Base-by-base conservation (phyloP, 306 rosid species). In the Coriaria nepalensis region DNA sequence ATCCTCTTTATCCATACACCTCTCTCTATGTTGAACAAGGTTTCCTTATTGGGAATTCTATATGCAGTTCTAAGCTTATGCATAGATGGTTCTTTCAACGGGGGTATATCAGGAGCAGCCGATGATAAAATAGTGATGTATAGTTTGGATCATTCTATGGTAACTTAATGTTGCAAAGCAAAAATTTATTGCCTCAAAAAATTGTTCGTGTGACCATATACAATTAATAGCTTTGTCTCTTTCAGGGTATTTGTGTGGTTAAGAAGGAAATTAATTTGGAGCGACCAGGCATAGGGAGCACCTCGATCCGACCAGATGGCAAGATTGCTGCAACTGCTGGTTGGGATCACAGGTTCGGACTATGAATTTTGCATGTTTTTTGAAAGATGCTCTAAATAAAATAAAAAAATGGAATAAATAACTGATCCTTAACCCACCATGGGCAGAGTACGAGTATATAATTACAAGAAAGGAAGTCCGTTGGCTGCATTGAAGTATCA, bases 301-400 rank as follows among this genome's bases (percentile, higher is more conserved):
- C 74, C 64, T 81, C 84, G 12, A 85, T 85, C 69, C 78, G 93
- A 44, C 76, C 81, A 2, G 95, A 90, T 56, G 76, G 75, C 33
- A 81, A 77, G 78, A 77, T 71, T 63, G 93, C 72, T 49, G 92
- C 95, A 15, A 81, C 95, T 42, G 90, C 97, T 55, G 97, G 95
- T 55, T 90, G 97, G 97, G 97, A 90, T 63, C 95, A 84, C 75
- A 84, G 95, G 97, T 88, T 50, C 42, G 60, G 52, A 11, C 8
- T 56, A 37, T 53, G 35, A 13, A 15, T 33, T 40, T 13, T 4
- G 13, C 9, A 10, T 15, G 36, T 35, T 7, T 49, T 48, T 33
- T 6, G 35, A 35, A 50, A 52, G 14, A 37, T 48, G 20, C 13
- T 0, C 14, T 8, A 2, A 5, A 10, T 13, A 5, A n/a, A n/a